phyloP scores from a whole-genome alignment of 75 land plant species.

The Sequoia sempervirens region DNA sequence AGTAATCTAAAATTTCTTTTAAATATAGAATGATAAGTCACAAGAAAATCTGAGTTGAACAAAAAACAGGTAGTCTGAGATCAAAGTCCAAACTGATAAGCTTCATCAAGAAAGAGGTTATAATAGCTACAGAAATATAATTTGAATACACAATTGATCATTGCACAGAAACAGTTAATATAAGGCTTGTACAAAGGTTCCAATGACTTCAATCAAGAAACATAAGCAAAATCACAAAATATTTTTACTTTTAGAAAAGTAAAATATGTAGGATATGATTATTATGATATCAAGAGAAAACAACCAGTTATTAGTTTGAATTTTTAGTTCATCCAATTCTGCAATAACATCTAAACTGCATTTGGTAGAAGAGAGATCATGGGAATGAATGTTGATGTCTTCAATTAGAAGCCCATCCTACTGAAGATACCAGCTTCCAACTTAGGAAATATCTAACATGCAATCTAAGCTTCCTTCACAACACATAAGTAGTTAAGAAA shows the following conservation, averaged over 20 bases:
- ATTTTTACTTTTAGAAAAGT: too few relatives aligned
- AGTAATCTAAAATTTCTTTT: not conserved
- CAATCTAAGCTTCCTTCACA: too few relatives aligned
- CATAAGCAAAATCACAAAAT: too few relatives aligned
- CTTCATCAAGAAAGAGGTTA: not conserved
- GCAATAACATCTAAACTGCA: not conserved
- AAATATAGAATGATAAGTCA: not conserved
- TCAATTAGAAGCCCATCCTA: too few relatives aligned
- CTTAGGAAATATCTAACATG: not conserved
- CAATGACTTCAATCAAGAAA: not conserved
- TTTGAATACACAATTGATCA: not conserved
- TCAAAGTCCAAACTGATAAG: not conserved
- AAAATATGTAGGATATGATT: too few relatives aligned
- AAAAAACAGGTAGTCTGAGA: not conserved
- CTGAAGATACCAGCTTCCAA: not conserved
- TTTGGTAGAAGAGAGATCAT: not conserved
- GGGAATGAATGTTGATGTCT: too few relatives aligned
- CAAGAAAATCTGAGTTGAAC: conserved; percentile 2
- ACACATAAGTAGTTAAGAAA: too few relatives aligned
- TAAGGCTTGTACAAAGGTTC: not conserved
- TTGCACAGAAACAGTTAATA: not conserved
- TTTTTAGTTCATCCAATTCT: not conserved
- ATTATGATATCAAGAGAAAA: too few relatives aligned
- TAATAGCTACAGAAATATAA: not conserved
- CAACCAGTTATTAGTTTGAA: too few relatives aligned